phyloP scores from a whole-genome alignment of 495 filamentous ascomycete species.

The Penicillium longicatenatum region DNA sequence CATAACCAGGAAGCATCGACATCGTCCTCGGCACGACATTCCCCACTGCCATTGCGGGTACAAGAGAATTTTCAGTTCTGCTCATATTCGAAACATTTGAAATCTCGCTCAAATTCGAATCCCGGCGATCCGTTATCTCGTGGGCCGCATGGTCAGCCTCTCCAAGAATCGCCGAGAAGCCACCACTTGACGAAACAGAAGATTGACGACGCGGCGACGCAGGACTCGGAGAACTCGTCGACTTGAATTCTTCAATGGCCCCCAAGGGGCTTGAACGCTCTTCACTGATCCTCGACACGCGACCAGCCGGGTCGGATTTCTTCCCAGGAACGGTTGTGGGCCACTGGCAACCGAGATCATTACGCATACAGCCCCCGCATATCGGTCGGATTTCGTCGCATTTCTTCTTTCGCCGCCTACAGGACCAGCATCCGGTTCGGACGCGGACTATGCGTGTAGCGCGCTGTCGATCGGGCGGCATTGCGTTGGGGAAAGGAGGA shows the following conservation, averaged over 20 bases:
- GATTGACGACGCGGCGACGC: constrained; percentile 18
- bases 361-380: constrained; percentile 58
- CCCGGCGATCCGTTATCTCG: background rate
- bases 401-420: constrained; percentile 90
- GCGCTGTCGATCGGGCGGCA: constrained; percentile 36
- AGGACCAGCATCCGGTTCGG: constrained; percentile 78
- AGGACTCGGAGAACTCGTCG: constrained; percentile 12
- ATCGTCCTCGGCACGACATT: constrained; percentile 31
- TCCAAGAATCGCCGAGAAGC: constrained; percentile 12
- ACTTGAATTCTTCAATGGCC: constrained; percentile 16
- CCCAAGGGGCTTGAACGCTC: constrained; percentile 9
- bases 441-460: constrained; percentile 39
- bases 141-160: background rate
- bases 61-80: constrained; percentile 5
- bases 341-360: constrained; percentile 38
- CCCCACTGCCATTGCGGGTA: constrained; percentile 16
- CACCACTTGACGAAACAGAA: constrained; percentile 18
- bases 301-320: constrained; percentile 13
- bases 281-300: background rate
- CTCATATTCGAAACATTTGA: background rate
- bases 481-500: constrained; percentile 8
- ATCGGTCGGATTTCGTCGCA: constrained; percentile 81
- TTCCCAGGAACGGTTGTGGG: constrained; percentile 25
- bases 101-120: constrained; percentile 1
- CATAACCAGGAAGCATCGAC: constrained; percentile 38